phyloP scores from a whole-genome alignment of 352 stramenopile genomes.

The Thalassiosira livingstoniorum region DNA sequence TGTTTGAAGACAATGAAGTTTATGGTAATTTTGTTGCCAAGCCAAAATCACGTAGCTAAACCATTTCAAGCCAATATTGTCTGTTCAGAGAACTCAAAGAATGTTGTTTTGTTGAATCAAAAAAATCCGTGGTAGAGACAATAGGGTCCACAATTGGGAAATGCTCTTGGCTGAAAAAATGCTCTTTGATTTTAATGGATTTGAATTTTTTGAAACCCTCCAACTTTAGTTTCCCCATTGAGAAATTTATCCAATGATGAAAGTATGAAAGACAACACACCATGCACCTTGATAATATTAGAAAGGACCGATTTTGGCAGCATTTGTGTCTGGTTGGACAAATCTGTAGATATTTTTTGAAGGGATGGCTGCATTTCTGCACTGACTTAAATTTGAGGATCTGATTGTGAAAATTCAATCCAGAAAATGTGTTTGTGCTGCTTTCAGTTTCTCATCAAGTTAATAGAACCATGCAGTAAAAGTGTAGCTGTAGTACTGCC shows the following conservation, averaged over 20 bases:
- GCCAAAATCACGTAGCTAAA: slow-evolving; percentile 77
- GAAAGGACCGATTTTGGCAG: slow-evolving; percentile 75
- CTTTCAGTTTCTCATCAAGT: no score
- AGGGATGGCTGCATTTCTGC: no score
- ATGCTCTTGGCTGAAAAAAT: slow-evolving; percentile 80
- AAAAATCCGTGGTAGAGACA: not conserved
- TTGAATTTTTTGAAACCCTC: slow-evolving; percentile 66
- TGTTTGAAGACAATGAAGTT: no score
- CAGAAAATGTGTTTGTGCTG: no score
- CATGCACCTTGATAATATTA: slow-evolving; percentile 76
- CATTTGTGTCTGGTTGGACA: slow-evolving; percentile 76
- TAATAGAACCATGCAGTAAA: no score
- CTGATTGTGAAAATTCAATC: no score
- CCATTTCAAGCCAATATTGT: slow-evolving; percentile 83
- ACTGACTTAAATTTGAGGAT: no score
- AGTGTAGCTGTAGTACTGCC: no score
- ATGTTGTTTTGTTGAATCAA: not conserved
- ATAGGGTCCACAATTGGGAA: slow-evolving; percentile 20
- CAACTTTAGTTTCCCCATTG: slow-evolving; percentile 56
- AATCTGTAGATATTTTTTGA: no score
- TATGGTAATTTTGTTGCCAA: no score
- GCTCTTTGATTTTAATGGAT: slow-evolving; percentile 79
- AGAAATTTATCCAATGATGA: no score
- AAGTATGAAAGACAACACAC: no score
- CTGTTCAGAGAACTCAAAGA: slow-evolving; percentile 51